Evolutionary conservation across 139 green algal genomes (phyloP), one percentile per base, ranked within the genome.

Genomic region (Dunaliella sp.): DNA sequence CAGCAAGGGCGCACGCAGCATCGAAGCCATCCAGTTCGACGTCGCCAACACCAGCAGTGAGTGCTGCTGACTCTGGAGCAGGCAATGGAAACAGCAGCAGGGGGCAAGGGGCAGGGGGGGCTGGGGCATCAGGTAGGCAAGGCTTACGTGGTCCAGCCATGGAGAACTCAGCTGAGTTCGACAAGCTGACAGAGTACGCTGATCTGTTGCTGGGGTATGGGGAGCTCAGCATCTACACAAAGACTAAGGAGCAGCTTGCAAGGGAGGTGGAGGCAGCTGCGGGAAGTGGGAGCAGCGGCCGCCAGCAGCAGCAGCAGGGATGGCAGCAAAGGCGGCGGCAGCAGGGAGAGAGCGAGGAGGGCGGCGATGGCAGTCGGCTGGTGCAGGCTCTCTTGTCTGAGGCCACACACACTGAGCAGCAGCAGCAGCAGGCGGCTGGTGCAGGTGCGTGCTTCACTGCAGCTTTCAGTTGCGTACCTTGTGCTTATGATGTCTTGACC

Each of bases 121-220:
- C 7, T 26, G 48, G 48, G 7, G 48, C 7, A 7, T 26, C 7
- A 65, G 48, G 48, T 7, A 26, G 7, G 48, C 7, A 16, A 65
- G 48, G 48, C 7, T 26, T 65, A 16, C 48, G 48, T 65, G 48
- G 48, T 7, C 48, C 48, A 26, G 48, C 48, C 48, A 65, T 65
- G 48, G 48, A 65, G 48, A 65, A 65, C 16, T 65, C 48, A 65
- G 78, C 38, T 3, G 78, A 73, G 78, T 83, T 59, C 65, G 78
- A 59, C 22, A 59, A 83, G 22, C 28, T 83, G 30, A 88, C 86
- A 0, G 36, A 76, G 36, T 57, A 77, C 75, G 38, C 74, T 58
- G 80, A 88, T 38, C 48, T 82, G 81, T 81, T 88, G 2, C 81
- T 88, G 38, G 83, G 80, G 3, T 59, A 65, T 1, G 86, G 86